These are phyloP conservation scores for Solanum chmielewskii DNA, from an alignment of 257 asterid genomes.

Conservation along the genomic window DNA sequence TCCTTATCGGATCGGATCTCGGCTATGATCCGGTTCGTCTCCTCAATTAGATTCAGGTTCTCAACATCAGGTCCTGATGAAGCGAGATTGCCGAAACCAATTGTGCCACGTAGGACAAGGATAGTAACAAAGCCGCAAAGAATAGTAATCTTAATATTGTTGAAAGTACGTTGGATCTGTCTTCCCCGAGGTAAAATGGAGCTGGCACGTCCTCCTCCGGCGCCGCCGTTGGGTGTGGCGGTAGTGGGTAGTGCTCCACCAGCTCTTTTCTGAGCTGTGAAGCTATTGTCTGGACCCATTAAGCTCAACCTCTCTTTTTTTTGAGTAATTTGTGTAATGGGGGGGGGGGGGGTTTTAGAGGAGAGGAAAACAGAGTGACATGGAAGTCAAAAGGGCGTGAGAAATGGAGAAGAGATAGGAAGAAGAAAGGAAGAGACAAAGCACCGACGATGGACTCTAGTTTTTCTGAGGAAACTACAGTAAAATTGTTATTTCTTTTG, in stretches of 20 bases:
- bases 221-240: slow-evolving; percentile 23
- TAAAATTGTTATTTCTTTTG: background rate
- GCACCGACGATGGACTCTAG: background rate
- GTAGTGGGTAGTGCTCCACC: slow-evolving; percentile 38
- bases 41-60: slow-evolving; percentile 49
- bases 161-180: slow-evolving; percentile 67
- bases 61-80: slow-evolving; percentile 58
- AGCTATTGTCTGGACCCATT: slow-evolving; percentile 56
- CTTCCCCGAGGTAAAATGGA: slow-evolving; percentile 47
- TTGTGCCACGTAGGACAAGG: slow-evolving; percentile 82
- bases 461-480: slow-evolving; percentile 4
- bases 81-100: slow-evolving; percentile 59
- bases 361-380: background rate
- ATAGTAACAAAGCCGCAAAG: slow-evolving; percentile 83
- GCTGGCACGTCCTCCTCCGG: slow-evolving; percentile 16
- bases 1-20: slow-evolving; percentile 76
- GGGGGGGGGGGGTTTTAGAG: background rate
- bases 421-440: slow-evolving; percentile 13
- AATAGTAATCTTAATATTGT: slow-evolving; percentile 67
- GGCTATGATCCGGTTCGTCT: slow-evolving; percentile 56
- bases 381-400: background rate
- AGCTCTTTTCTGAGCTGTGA: slow-evolving; percentile 58
- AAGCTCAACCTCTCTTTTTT: background rate
- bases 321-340: background rate
- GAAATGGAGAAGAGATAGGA: slow-evolving; percentile 11